Evolutionary conservation across 1,284 basidiomycete genomes (phyloP).

Genomic region (Lignosus rhinocerotis): DNA sequence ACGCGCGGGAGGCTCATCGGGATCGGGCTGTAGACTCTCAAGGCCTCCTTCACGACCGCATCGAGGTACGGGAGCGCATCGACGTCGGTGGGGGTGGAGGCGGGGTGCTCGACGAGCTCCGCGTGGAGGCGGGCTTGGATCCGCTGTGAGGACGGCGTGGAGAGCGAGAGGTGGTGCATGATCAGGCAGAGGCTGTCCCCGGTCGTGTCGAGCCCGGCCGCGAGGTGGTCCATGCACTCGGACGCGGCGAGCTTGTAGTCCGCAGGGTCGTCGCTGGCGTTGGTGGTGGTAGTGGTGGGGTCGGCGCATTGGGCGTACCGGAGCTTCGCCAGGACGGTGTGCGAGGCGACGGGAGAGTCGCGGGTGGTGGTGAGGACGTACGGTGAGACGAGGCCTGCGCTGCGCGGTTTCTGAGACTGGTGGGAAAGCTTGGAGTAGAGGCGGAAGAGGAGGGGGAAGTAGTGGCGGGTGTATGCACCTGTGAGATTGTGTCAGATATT

Average conservation of each 20-base stretch:
- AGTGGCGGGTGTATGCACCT: conserved; percentile 19
- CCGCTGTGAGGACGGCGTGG: neutral
- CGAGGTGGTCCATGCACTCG: conserved; percentile 30
- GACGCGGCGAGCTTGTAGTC: conserved; percentile 21
- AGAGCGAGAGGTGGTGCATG: conserved; percentile 28
- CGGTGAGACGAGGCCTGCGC: conserved; percentile 3
- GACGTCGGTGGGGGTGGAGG: conserved; percentile 33
- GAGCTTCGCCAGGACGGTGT: conserved; percentile 25
- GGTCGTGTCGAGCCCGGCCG: conserved; percentile 30
- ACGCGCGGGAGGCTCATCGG: conserved; percentile 90
- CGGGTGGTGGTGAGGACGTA: conserved; percentile 14
- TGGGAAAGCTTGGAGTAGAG: conserved; percentile 7
- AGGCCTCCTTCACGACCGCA: conserved; percentile 89
- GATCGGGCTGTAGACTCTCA: conserved; percentile 87
- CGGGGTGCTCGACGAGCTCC: conserved; percentile 20
- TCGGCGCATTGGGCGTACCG: neutral
- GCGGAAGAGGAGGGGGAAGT: conserved; percentile 15
- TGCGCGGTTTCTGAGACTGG: neutral
- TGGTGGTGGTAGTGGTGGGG: neutral
- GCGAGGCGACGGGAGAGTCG: conserved; percentile 10
- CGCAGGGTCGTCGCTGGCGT: neutral
- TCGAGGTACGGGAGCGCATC: conserved; percentile 91
- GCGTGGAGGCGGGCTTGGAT: conserved; percentile 23
- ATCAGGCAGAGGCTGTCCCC: conserved; percentile 31
- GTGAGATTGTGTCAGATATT: neutral